Evolutionary conservation across 2,329 filamentous ascomycete genomes (phyloP).

Genomic region (Neofusicoccum parvum): DNA sequence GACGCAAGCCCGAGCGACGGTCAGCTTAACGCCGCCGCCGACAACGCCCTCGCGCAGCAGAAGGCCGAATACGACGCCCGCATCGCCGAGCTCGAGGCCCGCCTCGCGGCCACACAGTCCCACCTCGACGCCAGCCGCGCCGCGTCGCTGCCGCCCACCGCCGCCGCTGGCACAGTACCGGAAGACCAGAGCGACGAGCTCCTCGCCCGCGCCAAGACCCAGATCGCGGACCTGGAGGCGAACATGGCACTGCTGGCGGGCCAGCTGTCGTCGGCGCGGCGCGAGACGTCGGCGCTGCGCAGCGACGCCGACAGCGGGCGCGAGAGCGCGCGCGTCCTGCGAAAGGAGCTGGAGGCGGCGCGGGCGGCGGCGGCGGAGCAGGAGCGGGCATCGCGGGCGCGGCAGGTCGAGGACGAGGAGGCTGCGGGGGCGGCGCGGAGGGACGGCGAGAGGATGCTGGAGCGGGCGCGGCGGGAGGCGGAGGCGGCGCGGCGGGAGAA

Average conservation of each 20-base stretch:
- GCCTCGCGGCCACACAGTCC: background rate
- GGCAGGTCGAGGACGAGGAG: background rate
- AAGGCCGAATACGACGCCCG: slow-evolving; percentile 13
- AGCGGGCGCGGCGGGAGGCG: background rate
- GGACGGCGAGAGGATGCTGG: background rate
- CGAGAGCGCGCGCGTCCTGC: slow-evolving; percentile 8
- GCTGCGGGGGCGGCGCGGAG: background rate
- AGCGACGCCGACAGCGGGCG: background rate
- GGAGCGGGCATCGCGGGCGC: background rate
- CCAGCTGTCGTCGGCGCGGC: slow-evolving; percentile 6
- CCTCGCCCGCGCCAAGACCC: slow-evolving; percentile 4
- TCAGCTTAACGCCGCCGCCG: too few relatives aligned
- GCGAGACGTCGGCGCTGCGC: background rate
- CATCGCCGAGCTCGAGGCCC: slow-evolving; percentile 20
- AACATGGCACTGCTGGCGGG: slow-evolving; percentile 4
- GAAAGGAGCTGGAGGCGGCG: slow-evolving; percentile 1
- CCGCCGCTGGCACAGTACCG: too few relatives aligned
- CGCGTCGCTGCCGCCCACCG: background rate
- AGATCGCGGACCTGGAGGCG: slow-evolving; percentile 12
- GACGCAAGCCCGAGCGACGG: background rate
- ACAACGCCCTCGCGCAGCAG: background rate
- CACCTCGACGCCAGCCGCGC: slow-evolving; percentile 5
- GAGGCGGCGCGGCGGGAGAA: background rate
- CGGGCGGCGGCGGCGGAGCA: too few relatives aligned
- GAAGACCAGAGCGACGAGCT: background rate